Conservation (phyloP, 2,329 filamentous ascomycete species). For the Xylaria sp. region DNA sequence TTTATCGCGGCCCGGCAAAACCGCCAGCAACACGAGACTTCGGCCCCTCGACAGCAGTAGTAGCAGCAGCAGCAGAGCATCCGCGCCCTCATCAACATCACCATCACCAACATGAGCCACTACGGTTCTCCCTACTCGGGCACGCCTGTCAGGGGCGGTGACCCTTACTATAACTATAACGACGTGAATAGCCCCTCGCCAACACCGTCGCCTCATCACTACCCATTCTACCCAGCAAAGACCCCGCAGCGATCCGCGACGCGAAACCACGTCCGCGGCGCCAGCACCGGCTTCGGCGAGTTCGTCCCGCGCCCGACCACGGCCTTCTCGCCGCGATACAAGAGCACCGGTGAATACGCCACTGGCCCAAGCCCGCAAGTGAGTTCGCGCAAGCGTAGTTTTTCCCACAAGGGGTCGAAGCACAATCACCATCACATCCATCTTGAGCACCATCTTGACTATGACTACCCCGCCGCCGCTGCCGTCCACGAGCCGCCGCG, state of each 20-base stretch:
- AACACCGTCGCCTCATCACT: slow-evolving; percentile 66
- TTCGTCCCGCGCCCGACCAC: slow-evolving; percentile 56
- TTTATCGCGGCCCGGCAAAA: no score
- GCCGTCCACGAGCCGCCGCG: slow-evolving; percentile 49
- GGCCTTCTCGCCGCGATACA: slow-evolving; percentile 70
- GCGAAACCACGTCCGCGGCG: slow-evolving; percentile 61
- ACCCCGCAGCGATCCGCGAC: slow-evolving; percentile 66
- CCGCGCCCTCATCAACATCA: no score
- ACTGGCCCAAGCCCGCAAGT: slow-evolving; percentile 67
- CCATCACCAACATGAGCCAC: slow-evolving; percentile 56
- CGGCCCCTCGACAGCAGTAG: no score
- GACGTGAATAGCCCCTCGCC: slow-evolving; percentile 65
- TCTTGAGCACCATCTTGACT: slow-evolving; percentile 37
- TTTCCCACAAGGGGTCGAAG: slow-evolving; percentile 52
- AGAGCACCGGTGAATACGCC: slow-evolving; percentile 71
- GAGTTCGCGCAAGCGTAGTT: slow-evolving; percentile 61
- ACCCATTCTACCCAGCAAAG: slow-evolving; percentile 58
- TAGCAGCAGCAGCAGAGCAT: no score
- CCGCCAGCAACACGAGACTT: no score
- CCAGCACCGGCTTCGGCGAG: slow-evolving; percentile 56
- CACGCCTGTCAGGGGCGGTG: slow-evolving; percentile 54
- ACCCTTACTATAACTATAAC: slow-evolving; percentile 65
- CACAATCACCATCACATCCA: slow-evolving; percentile 46
- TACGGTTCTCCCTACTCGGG: slow-evolving; percentile 58
- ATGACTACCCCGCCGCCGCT: slow-evolving; percentile 39